Percentiles rank a stretch among this genome's conserved stretches.
These are phyloP conservation scores for Aegilops longissima DNA, from an alignment of 176 grass and related monocot species.

Conservation along the genomic window DNA sequence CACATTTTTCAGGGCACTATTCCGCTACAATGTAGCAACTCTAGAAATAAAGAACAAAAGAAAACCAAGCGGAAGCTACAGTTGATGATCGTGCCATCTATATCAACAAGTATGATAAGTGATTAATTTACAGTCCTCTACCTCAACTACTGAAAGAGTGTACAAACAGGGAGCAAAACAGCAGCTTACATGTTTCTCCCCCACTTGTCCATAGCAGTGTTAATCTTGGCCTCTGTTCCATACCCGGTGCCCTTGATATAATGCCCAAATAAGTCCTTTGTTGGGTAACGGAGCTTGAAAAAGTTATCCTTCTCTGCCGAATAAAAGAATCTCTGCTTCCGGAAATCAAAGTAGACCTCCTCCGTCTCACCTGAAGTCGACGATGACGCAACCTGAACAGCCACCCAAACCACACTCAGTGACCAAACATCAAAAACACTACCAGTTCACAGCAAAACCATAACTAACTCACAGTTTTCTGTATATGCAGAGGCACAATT, in stretches of 20 bases:
- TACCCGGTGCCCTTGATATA: slow-evolving; percentile 82
- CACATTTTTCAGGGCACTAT: neutral
- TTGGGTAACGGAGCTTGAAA: slow-evolving; percentile 80
- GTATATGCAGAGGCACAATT: slow-evolving; percentile 71
- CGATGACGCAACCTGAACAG: slow-evolving; percentile 65
- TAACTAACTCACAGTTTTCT: slow-evolving; percentile 61
- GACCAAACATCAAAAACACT: neutral
- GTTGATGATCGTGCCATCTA: neutral
- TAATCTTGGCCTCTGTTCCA: slow-evolving; percentile 93
- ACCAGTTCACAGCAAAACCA: neutral
- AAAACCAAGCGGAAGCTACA: neutral
- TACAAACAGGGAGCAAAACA: slow-evolving; percentile 14
- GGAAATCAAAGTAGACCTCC: slow-evolving; percentile 96
- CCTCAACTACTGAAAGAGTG: slow-evolving; percentile 3
- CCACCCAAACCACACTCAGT: neutral
- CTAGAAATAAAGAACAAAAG: neutral
- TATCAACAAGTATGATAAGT: neutral
- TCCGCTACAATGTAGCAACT: neutral
- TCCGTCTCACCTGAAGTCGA: slow-evolving; percentile 55
- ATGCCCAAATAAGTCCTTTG: slow-evolving; percentile 67
- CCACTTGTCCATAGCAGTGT: slow-evolving; percentile 77
- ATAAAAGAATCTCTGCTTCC: slow-evolving; percentile 96
- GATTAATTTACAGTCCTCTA: slow-evolving; percentile 14
- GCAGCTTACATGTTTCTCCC: slow-evolving; percentile 92
- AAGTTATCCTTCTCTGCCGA: slow-evolving; percentile 71